Percentiles rank a stretch among this genome's conserved stretches.
Evolutionary conservation across 2,329 filamentous ascomycete genomes (phyloP).

Genomic region (Colletotrichum cordylinicola): DNA sequence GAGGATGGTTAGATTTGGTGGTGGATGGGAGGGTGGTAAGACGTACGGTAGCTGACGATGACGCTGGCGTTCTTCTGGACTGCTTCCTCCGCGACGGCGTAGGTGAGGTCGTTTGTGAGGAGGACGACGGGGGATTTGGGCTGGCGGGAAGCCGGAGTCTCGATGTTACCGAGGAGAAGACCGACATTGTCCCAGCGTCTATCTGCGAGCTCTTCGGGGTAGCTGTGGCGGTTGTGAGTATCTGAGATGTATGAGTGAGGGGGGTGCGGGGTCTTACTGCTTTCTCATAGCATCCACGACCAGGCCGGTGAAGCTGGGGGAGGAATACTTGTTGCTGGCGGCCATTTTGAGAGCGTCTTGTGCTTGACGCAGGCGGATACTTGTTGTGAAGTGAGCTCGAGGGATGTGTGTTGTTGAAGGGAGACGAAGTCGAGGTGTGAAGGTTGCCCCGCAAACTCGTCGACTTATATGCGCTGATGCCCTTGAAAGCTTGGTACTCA

Average conservation of each 20-base stretch:
- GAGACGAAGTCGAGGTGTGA: background rate
- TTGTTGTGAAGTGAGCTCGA: background rate
- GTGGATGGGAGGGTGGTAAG: background rate
- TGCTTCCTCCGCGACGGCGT: slow-evolving; percentile 87
- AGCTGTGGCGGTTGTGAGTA: slow-evolving; percentile 56
- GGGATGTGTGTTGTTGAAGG: no score
- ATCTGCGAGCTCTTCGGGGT: slow-evolving; percentile 88
- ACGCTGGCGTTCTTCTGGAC: slow-evolving; percentile 78
- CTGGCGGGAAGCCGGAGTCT: slow-evolving; percentile 30
- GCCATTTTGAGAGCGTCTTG: background rate
- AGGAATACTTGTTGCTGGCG: slow-evolving; percentile 15
- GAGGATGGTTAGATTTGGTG: background rate
- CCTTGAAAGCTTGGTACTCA: slow-evolving; percentile 6
- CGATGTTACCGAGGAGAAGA: slow-evolving; percentile 64
- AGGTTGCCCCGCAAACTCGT: slow-evolving; percentile 1
- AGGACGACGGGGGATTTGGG: slow-evolving; percentile 46
- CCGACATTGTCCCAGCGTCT: slow-evolving; percentile 97
- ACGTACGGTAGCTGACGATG: slow-evolving; percentile 84
- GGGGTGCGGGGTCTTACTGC: slow-evolving; percentile 63
- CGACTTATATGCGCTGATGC: slow-evolving; percentile 19
- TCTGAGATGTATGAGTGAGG: background rate
- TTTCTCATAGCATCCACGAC: slow-evolving; percentile 82
- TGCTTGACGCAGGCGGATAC: background rate
- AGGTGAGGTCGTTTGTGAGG: slow-evolving; percentile 87
- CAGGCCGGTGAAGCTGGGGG: slow-evolving; percentile 50